Conservation (phyloP, 306 rosid genomes). For the Rosa lucieae region DNA sequence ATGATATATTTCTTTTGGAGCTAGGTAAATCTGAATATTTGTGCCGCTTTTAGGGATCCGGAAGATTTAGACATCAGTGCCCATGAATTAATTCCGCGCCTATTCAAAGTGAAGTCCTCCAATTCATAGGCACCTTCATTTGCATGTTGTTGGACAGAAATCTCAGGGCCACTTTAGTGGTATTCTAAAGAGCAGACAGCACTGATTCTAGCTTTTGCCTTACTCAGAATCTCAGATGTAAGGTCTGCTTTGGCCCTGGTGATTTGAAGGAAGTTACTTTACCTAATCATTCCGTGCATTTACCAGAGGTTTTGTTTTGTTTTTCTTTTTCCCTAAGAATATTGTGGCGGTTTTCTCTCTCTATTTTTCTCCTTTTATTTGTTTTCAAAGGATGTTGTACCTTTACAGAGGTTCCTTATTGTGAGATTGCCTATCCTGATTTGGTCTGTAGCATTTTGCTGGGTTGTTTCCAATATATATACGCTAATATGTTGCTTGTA, state of each 20-base stretch:
- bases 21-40: constrained; percentile 13
- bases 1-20: constrained; percentile 9
- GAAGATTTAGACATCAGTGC: constrained; percentile 70
- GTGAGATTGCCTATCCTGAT: constrained; percentile 25
- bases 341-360: neutral
- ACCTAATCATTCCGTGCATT: constrained; percentile 24
- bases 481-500: neutral
- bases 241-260: constrained; percentile 30
- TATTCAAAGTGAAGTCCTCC: constrained; percentile 49
- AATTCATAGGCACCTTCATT: constrained; percentile 30
- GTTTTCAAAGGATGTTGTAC: constrained; percentile 14
- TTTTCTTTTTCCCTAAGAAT: neutral
- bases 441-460: constrained; percentile 9
- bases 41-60: constrained; percentile 64
- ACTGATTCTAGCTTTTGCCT: constrained; percentile 24
- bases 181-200: constrained; percentile 19
- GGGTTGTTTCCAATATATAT: constrained; percentile 8
- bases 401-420: constrained; percentile 18
- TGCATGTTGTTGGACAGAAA: constrained; percentile 26
- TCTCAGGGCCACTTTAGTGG: constrained; percentile 12
- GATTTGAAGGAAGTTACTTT: constrained; percentile 31
- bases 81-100: constrained; percentile 83
- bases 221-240: neutral
- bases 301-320: constrained; percentile 9
- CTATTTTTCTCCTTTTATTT: neutral